Conservation (phyloP, 1,284 basidiomycete species). For the Melampsora larici-populina region DNA sequence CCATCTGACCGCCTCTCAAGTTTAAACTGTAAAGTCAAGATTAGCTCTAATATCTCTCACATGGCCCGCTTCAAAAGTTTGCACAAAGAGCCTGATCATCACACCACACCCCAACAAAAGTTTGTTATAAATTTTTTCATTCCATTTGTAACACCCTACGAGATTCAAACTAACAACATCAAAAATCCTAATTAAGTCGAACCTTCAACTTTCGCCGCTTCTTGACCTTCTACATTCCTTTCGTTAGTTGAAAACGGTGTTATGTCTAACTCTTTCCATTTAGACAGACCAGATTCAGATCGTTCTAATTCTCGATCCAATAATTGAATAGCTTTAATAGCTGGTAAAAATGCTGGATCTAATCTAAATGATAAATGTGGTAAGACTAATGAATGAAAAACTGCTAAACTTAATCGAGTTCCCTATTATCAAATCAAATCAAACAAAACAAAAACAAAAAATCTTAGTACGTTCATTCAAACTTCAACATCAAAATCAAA, state of each 20-base stretch:
- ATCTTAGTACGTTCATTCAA: neutral
- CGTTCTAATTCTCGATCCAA: conserved; percentile 19
- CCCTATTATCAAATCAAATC: conserved; percentile 3
- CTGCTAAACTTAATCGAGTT: conserved; percentile 28
- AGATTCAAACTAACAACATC: too few relatives aligned
- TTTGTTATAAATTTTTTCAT: too few relatives aligned
- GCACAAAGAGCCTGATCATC: too few relatives aligned
- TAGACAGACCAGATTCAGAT: neutral
- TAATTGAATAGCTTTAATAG: conserved; percentile 32
- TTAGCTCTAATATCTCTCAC: too few relatives aligned
- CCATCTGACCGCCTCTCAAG: too few relatives aligned
- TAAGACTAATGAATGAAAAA: conserved; percentile 39
- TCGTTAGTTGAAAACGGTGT: neutral
- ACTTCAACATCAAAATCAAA: neutral
- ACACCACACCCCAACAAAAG: too few relatives aligned
- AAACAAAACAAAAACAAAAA: conserved; percentile 6
- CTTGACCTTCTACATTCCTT: too few relatives aligned
- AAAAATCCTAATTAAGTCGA: too few relatives aligned
- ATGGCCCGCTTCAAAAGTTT: too few relatives aligned
- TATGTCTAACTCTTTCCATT: conserved; percentile 15
- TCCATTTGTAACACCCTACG: too few relatives aligned
- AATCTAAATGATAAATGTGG: conserved; percentile 38
- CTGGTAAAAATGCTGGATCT: conserved; percentile 19
- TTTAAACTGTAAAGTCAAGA: too few relatives aligned
- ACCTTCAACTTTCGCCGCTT: too few relatives aligned